phyloP scores from a whole-genome alignment of 352 stramenopile species.

The Globisporangium carolinianum region DNA sequence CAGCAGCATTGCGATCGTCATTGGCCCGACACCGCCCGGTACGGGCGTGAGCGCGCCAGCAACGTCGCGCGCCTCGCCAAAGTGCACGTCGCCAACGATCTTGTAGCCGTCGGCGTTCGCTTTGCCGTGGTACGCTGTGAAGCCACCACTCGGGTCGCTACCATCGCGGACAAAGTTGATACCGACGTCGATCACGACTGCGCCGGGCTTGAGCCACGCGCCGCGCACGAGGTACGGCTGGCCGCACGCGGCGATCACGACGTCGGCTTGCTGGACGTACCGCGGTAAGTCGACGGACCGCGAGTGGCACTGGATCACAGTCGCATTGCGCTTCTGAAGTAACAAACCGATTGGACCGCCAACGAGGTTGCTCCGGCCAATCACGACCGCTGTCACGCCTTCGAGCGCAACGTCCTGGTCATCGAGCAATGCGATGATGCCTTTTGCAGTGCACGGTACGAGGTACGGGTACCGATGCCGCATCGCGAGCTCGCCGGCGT shows the following conservation, averaged over 20 bases:
- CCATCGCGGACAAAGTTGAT: constrained; percentile 95
- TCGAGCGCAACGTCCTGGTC: constrained; percentile 76
- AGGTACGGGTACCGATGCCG: constrained; percentile 80
- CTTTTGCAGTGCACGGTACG: constrained; percentile 96
- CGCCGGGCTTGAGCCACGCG: constrained; percentile 96
- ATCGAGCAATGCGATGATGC: constrained; percentile 95
- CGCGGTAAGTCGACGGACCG: constrained; percentile 85
- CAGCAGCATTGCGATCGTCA: constrained; percentile 96
- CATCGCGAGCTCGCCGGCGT: constrained; percentile 91
- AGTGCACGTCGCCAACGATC: constrained; percentile 97
- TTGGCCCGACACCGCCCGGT: constrained; percentile 96
- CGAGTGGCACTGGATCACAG: constrained; percentile 97
- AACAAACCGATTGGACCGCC: constrained; percentile 95
- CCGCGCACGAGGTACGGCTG: constrained; percentile 92
- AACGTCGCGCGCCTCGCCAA: constrained; percentile 69
- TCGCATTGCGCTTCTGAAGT: constrained; percentile 94
- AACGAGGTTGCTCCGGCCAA: constrained; percentile 97
- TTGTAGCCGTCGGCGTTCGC: constrained; percentile 87
- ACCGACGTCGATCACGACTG: constrained; percentile 98
- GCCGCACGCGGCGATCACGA: constrained; percentile 96
- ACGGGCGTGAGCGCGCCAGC: constrained; percentile 95
- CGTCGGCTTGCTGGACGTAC: constrained; percentile 91
- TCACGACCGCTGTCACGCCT: constrained; percentile 94
- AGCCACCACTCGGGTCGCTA: neutral
- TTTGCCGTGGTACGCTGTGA: constrained; percentile 37